Evolutionary conservation across 2,329 filamentous ascomycete genomes (phyloP).

Genomic region (Geosmithia flava): DNA sequence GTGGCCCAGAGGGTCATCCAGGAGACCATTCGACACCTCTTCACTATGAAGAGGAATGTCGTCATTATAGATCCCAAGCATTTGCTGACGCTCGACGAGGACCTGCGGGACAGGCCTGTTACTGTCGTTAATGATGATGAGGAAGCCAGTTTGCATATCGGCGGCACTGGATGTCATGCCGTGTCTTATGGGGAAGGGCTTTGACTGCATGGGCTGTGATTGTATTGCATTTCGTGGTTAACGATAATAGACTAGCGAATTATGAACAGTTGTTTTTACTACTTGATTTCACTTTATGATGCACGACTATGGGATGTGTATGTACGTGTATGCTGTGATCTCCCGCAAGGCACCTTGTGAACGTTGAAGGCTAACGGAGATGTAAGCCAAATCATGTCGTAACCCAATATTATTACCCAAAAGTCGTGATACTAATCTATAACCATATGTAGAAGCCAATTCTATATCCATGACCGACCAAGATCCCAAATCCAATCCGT

Average conservation of each 20-base stretch:
- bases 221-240: no score
- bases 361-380: no score
- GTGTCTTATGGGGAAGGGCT: conserved; percentile 9
- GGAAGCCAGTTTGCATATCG: conserved; percentile 14
- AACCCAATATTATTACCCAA: no score
- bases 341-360: no score
- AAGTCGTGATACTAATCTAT: not conserved
- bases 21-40: conserved; percentile 13
- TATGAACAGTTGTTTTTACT: no score
- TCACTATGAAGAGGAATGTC: conserved; percentile 11
- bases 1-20: conserved; percentile 15
- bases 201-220: not conserved
- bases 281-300: no score
- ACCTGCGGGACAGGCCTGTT: conserved; percentile 4
- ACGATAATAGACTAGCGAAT: no score
- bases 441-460: not conserved
- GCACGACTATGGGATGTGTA: no score
- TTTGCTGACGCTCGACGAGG: conserved; percentile 9
- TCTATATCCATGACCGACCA: not conserved
- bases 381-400: no score
- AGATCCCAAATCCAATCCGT: not conserved
- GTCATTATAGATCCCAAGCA: conserved; percentile 16
- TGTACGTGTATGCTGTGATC: no score
- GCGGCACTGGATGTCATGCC: conserved; percentile 14
- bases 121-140: conserved; percentile 11